phyloP scores from a whole-genome alignment of 345 rosid species.

The Citrus sp. region DNA sequence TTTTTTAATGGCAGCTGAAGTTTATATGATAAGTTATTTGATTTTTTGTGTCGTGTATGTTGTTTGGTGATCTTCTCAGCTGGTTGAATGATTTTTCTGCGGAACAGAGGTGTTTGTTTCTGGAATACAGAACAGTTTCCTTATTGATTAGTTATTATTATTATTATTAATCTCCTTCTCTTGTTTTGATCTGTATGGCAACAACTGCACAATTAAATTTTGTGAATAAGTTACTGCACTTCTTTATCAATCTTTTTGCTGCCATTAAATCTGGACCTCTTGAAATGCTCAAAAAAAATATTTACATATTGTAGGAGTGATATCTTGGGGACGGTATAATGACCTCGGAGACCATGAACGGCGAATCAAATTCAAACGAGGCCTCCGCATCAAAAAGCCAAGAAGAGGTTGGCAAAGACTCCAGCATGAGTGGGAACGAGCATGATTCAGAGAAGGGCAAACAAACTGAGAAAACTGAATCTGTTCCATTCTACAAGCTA shows the following conservation, averaged over 20 bases:
- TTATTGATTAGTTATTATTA: too few relatives aligned
- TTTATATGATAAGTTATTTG: background rate
- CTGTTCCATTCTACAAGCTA: constrained; percentile 71
- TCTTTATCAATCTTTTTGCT: too few relatives aligned
- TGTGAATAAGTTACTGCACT: too few relatives aligned
- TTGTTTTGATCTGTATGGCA: background rate
- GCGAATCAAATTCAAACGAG: constrained; percentile 20
- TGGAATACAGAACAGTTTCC: background rate
- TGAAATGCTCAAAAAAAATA: background rate
- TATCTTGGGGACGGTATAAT: constrained; percentile 17
- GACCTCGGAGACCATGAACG: constrained; percentile 26
- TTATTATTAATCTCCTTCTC: too few relatives aligned
- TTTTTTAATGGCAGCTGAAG: background rate
- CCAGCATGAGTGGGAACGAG: constrained; percentile 11
- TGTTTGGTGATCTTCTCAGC: background rate
- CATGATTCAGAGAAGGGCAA: constrained; percentile 28
- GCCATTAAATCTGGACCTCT: background rate
- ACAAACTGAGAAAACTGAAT: constrained; percentile 44
- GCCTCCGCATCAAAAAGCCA: constrained; percentile 44
- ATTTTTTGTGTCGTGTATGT: background rate
- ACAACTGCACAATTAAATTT: background rate
- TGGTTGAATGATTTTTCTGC: background rate
- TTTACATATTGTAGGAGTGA: background rate
- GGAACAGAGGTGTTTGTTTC: background rate
- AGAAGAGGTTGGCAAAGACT: constrained; percentile 25